Evolutionary conservation across 768 basidiomycete genomes (phyloP).

Genomic region (Aureoboletus auriporus): DNA sequence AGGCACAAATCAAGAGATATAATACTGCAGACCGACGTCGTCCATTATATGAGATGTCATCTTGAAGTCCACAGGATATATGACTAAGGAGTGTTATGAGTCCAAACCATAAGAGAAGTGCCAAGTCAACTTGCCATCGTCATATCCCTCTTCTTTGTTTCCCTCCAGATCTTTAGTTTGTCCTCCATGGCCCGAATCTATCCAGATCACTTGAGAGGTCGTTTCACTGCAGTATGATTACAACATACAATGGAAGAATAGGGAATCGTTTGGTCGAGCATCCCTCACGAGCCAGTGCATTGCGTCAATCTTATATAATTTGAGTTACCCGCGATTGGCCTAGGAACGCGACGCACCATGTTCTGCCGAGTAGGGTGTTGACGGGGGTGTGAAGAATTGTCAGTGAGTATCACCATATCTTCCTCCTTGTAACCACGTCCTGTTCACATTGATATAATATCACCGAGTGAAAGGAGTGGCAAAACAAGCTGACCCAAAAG

Average conservation of each 20-base stretch:
- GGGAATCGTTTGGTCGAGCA: conserved; percentile 77
- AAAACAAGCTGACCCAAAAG: conserved; percentile 50
- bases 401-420: conserved; percentile 85
- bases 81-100: conserved; percentile 43
- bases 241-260: conserved; percentile 83
- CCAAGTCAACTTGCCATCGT: conserved; percentile 52
- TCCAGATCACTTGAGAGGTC: not conserved
- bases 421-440: conserved; percentile 58
- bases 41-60: conserved; percentile 78
- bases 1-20: not conserved
- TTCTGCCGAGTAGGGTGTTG: conserved; percentile 75
- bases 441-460: not conserved
- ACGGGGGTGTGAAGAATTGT: conserved; percentile 61
- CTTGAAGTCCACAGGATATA: conserved; percentile 80
- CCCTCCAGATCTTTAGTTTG: conserved; percentile 81
- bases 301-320: conserved; percentile 49
- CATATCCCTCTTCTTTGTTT: conserved; percentile 80
- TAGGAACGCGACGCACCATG: conserved; percentile 49
- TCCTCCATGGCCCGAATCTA: conserved; percentile 93
- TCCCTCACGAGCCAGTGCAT: conserved; percentile 91
- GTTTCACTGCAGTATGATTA: not conserved
- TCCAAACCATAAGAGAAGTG: conserved; percentile 2
- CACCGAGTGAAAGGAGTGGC: not conserved
- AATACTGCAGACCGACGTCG: conserved; percentile 54
- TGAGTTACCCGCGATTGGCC: not conserved